Evolutionary conservation across 257 asterid species (phyloP).

Genomic region (Solanum chilense): DNA sequence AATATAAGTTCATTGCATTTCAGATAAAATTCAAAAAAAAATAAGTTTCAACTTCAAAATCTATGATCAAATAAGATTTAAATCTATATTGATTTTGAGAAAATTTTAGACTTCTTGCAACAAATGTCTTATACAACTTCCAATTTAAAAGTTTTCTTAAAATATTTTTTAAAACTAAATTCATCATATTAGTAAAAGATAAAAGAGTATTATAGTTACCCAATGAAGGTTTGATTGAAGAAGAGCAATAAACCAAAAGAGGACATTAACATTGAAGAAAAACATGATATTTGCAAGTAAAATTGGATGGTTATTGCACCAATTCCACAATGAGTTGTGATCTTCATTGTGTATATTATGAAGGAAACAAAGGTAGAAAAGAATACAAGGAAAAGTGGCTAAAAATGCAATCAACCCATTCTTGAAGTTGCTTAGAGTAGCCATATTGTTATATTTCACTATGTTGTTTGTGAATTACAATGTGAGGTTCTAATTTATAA

Average conservation of each 20-base stretch:
- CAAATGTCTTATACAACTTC: background rate
- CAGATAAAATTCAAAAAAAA: background rate
- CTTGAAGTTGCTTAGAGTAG: slow-evolving; percentile 24
- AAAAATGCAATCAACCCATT: slow-evolving; percentile 51
- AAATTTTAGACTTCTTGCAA: background rate
- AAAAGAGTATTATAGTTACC: slow-evolving; percentile 29
- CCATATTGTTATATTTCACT: background rate
- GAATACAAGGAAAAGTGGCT: slow-evolving; percentile 70
- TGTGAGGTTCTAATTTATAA: background rate
- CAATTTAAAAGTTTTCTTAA: background rate
- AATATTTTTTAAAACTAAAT: background rate
- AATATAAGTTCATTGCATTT: background rate
- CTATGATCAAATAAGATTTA: too few relatives aligned
- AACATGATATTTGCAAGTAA: slow-evolving; percentile 53
- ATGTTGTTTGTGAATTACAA: background rate
- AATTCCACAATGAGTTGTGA: slow-evolving; percentile 36
- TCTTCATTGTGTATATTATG: slow-evolving; percentile 4
- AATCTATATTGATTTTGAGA: background rate
- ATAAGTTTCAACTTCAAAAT: background rate
- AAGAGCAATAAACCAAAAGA: slow-evolving; percentile 70
- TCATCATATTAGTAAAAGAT: background rate
- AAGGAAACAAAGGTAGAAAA: slow-evolving; percentile 68
- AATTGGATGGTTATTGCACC: slow-evolving; percentile 75
- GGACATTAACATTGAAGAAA: slow-evolving; percentile 67
- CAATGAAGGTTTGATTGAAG: slow-evolving; percentile 76